Percentiles rank a stretch among this genome's conserved stretches.
Conservation (phyloP, 768 basidiomycete species). For the Mycena vitilis region DNA sequence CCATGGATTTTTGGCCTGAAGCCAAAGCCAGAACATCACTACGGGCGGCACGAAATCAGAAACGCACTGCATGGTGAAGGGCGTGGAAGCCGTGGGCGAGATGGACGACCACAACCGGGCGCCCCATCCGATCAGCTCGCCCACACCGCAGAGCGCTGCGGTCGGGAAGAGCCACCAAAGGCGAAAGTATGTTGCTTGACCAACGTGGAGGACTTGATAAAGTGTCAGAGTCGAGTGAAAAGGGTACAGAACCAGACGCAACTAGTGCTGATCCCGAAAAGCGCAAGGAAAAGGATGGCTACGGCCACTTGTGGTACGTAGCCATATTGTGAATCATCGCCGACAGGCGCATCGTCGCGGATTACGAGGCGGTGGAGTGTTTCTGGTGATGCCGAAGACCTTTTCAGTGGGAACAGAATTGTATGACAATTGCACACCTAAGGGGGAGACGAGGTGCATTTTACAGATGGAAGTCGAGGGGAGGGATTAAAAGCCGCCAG, state of each 20-base stretch:
- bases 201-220: conserved; percentile 56
- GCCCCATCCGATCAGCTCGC: conserved; percentile 67
- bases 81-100: conserved; percentile 34
- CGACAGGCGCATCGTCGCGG: background rate
- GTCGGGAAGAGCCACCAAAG: conserved; percentile 68
- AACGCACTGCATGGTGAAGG: conserved; percentile 57
- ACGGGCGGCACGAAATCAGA: background rate
- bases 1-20: too few relatives aligned
- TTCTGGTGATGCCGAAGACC: background rate
- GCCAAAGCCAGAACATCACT: conserved; percentile 1
- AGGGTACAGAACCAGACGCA: background rate
- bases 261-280: conserved; percentile 57
- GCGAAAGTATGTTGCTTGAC: conserved; percentile 55
- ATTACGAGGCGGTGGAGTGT: background rate
- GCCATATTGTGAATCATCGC: conserved; percentile 13
- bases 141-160: conserved; percentile 55
- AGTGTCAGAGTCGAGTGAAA: background rate
- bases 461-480: too few relatives aligned
- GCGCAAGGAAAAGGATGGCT: conserved; percentile 21
- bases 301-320: conserved; percentile 14
- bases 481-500: too few relatives aligned
- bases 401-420: too few relatives aligned
- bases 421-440: too few relatives aligned
- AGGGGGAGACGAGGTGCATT: too few relatives aligned
- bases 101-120: conserved; percentile 63